Evolutionary conservation across 2,329 filamentous ascomycete genomes (phyloP).

Genomic region (Herpotrichia juniperi): DNA sequence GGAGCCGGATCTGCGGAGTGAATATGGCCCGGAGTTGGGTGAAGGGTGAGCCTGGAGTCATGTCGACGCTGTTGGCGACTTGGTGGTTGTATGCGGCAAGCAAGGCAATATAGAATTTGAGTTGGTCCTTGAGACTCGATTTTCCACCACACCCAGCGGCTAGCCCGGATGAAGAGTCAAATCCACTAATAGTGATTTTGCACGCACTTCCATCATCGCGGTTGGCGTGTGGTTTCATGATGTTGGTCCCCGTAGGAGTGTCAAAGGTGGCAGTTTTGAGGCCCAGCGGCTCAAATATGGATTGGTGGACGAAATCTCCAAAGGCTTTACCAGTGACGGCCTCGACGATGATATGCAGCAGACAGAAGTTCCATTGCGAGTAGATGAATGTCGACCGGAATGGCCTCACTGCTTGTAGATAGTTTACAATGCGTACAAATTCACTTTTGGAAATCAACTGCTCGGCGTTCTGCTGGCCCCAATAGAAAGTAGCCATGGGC

Average conservation of each 20-base stretch:
- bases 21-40: conserved; percentile 11
- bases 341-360: conserved; percentile 11
- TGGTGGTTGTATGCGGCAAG: conserved; percentile 16
- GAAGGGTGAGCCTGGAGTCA: conserved; percentile 13
- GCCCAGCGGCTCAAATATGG: conserved; percentile 12
- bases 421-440: background rate
- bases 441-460: conserved; percentile 9
- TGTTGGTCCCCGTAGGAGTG: conserved; percentile 1
- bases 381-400: conserved; percentile 16
- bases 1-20: conserved; percentile 7
- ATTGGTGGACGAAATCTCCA: conserved; percentile 6
- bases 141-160: conserved; percentile 10
- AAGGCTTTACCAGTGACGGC: conserved; percentile 8
- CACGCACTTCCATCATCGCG: conserved; percentile 7
- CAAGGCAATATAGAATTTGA: conserved; percentile 9
- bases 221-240: conserved; percentile 8
- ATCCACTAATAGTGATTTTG: conserved; percentile 2
- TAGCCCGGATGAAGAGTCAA: conserved; percentile 5
- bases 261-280: conserved; percentile 13
- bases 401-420: conserved; percentile 4
- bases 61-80: conserved; percentile 4
- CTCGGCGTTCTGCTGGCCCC: conserved; percentile 13
- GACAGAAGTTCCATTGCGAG: conserved; percentile 21
- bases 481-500: conserved; percentile 7
- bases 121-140: conserved; percentile 6